phyloP scores from a whole-genome alignment of 352 stramenopile species.

The Pythium volutum region DNA sequence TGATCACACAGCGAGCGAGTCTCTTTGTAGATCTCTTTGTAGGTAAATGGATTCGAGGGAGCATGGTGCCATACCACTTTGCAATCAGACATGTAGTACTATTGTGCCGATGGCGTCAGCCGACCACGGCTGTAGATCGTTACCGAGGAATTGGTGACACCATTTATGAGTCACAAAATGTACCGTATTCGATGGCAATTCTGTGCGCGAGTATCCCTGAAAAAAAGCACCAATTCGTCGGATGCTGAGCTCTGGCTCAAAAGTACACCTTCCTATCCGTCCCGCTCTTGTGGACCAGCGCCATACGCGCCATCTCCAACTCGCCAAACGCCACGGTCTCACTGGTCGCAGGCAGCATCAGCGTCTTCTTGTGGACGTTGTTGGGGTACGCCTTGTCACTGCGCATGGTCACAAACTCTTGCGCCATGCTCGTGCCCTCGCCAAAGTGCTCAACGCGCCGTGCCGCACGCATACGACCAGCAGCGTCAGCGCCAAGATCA shows the following conservation, averaged over 20 bases:
- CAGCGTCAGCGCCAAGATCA: slow-evolving; percentile 9
- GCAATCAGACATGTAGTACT: no score
- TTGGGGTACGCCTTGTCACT: slow-evolving; percentile 12
- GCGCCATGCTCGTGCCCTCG: not conserved
- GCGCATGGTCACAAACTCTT: slow-evolving; percentile 9
- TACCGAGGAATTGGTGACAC: no score
- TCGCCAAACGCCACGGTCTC: slow-evolving; percentile 10
- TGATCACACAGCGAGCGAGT: no score
- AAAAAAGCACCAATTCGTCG: no score
- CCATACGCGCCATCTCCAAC: slow-evolving; percentile 9
- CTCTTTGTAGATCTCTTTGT: no score
- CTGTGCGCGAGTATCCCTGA: no score
- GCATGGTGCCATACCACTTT: no score
- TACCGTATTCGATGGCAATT: no score
- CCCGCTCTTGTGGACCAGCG: slow-evolving; percentile 8
- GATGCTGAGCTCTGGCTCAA: not conserved
- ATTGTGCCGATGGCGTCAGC: no score
- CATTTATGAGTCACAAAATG: no score
- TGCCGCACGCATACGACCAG: not conserved
- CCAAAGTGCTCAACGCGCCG: slow-evolving; percentile 9
- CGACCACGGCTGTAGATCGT: no score
- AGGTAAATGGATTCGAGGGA: no score
- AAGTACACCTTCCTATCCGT: not conserved
- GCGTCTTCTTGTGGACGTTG: slow-evolving; percentile 18
- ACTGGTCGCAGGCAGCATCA: slow-evolving; percentile 7